Evolutionary conservation across 1,284 basidiomycete genomes (phyloP), one percentile per base, ranked within the genome.

Genomic region (Pterula multifida): DNA sequence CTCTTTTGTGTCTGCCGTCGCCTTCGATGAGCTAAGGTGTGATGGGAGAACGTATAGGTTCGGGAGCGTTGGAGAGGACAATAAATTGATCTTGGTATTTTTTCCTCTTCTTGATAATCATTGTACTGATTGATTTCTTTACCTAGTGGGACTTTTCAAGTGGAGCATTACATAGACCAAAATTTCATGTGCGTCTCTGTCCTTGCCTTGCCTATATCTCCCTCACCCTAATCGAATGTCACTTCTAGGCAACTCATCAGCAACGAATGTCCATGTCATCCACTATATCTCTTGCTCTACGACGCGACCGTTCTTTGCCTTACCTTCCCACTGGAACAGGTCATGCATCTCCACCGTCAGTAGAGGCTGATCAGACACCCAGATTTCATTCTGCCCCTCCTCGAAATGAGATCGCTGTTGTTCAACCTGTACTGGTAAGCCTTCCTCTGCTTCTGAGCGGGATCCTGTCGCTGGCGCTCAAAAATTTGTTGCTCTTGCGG

Each of bases 61-160:
- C 58, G 90, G 86, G 1, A 91, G 87, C 57, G 90, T 95, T 0
- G 93, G 91, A 24, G 92, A 96, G 63, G 93, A 97, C 61, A 94
- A 93, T 63, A 93, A 93, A 62, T 63, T 96, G 3, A 86, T 95
- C 47, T 63, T 96, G 57, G 89, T 90, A 49, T 49, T 32, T 49
- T 26, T 21, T 36, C 9, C n/a, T 36, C 39, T 52, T 3, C 49
- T n/a, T 23, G 21, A 15, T 28, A 12, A 26, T 25, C 36, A 6
- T 1, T 28, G 21, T 36, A 48, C 36, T 55, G 32, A 32, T 45
- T 45, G 50, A 21, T n/a, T n/a, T n/a, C n/a, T n/a, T n/a, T n/a
- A n/a, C n/a, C n/a, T 53, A 90, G 85, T 95, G 92, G 92, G 92
- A 96, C 63, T 91, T 95, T 57, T 90, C 87, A 1, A 85, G 81